A percentile compares a stretch with the other conserved stretches of the same genome.
These are phyloP conservation scores for Leptographium flavum DNA, from an alignment of 2,329 filamentous ascomycete species.

Conservation along the genomic window DNA sequence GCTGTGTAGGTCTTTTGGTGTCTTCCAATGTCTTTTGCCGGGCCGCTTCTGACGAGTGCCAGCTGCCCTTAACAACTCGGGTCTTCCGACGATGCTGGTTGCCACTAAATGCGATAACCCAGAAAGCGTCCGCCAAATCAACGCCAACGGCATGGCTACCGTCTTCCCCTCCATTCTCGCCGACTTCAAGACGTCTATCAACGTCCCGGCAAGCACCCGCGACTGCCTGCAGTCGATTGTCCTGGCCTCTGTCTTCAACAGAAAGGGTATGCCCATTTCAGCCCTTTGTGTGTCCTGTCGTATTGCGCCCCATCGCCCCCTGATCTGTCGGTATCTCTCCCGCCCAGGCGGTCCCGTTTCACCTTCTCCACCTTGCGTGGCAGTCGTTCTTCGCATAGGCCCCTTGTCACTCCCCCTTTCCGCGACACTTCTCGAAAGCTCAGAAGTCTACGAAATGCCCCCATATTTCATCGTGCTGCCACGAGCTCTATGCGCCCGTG, in stretches of 20 bases:
- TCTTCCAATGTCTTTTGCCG: neutral
- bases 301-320: neutral
- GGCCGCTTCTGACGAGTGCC: conserved; percentile 11
- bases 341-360: neutral
- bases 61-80: conserved; percentile 62
- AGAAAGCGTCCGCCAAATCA: conserved; percentile 53
- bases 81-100: conserved; percentile 65
- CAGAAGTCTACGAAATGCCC: too few species aligned
- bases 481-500: neutral
- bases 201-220: conserved; percentile 57
- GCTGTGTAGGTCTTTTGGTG: conserved; percentile 46
- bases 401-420: neutral
- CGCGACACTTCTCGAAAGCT: neutral
- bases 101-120: conserved; percentile 82
- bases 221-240: conserved; percentile 65
- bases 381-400: neutral
- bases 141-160: conserved; percentile 47
- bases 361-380: neutral
- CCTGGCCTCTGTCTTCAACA: conserved; percentile 51
- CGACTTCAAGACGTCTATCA: conserved; percentile 58
- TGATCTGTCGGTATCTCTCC: neutral
- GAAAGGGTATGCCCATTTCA: conserved; percentile 45
- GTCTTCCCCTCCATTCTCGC: conserved; percentile 57
- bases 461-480: neutral
- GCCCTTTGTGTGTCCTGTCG: neutral